Conservation (phyloP, 2,329 filamentous ascomycete species). For the Ascocoryne sarcoides region DNA sequence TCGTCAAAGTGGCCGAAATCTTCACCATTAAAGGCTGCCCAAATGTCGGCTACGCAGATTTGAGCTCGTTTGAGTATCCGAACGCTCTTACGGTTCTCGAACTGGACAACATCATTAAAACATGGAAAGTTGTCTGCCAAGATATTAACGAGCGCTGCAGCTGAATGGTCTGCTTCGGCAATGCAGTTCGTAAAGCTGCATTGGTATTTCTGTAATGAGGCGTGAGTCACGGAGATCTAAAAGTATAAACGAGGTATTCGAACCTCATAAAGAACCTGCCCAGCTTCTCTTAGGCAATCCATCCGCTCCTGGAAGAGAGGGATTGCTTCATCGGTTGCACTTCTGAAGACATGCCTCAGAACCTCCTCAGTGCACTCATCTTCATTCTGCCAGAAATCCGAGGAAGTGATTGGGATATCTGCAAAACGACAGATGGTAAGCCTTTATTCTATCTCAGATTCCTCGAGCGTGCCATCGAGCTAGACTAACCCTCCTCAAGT, state of each 20-base stretch:
- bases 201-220: slow-evolving; percentile 54
- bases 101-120: slow-evolving; percentile 74
- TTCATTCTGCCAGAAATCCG: slow-evolving; percentile 76
- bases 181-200: slow-evolving; percentile 69
- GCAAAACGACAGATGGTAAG: slow-evolving; percentile 17
- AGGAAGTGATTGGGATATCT: slow-evolving; percentile 83
- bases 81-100: slow-evolving; percentile 62
- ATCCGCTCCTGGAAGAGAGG: slow-evolving; percentile 74
- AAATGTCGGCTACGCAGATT: slow-evolving; percentile 90
- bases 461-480: background rate
- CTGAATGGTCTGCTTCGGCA: slow-evolving; percentile 65
- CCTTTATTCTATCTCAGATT: background rate
- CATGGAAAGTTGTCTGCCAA: slow-evolving; percentile 74
- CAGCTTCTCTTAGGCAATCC: slow-evolving; percentile 73
- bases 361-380: slow-evolving; percentile 67
- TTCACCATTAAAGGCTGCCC: slow-evolving; percentile 86
- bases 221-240: slow-evolving; percentile 4
- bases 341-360: slow-evolving; percentile 73
- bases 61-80: slow-evolving; percentile 90
- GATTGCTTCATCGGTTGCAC: slow-evolving; percentile 77
- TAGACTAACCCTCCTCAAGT: slow-evolving; percentile 65
- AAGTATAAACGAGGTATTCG: slow-evolving; percentile 15
- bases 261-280: slow-evolving; percentile 69
- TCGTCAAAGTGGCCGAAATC: slow-evolving; percentile 75
- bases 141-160: slow-evolving; percentile 76